Evolutionary conservation across 2,329 filamentous ascomycete species (phyloP), one percentile per base, ranked within the genome.

Genomic region (Colletotrichum karsti): DNA sequence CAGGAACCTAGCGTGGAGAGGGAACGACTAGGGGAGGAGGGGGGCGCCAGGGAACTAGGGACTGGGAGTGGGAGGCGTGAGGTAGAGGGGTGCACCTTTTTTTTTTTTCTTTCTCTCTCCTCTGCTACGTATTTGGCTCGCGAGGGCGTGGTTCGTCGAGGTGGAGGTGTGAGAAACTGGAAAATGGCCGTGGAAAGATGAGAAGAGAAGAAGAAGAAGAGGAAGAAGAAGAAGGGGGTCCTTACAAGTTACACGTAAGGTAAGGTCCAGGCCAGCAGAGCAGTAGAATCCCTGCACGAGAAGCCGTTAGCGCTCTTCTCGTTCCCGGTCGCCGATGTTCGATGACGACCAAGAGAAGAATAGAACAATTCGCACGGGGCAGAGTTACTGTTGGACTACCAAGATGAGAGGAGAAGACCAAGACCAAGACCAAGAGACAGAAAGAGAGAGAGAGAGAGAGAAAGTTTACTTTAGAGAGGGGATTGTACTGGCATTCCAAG

Each of bases 1-100:
- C 65, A 68, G 65, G 65, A 64, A 68, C 65, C 60, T 68, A 68
- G 65, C 60, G 53, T 41, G 60, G 46, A 59, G 39, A 67, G 60
- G 44, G 61, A 58, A 41, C 28, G 53, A 53, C 60, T 48, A 35
- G 33, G 33, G 33, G 30, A n/a, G n/a, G n/a, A n/a, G 33, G 33
- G 30, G 4, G 30, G 30, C 30, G 33, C 33, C 15, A 35, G 33
- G 33, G 33, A 35, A 35, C 33, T 35, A 64, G 46, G 60, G 53
- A 42, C 44, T 46, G 46, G 46, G 35, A 30, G 37, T 48, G 44
- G 46, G 48, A 48, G 56, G 41, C 18, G 54, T 50, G 50, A 53
- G 26, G 30, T 35, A 26, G 46, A 20, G 30, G 56, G n/a, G 48
- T 51, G 33, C n/a, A n/a, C n/a, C n/a, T n/a, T n/a, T n/a, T n/a